Percentiles rank a stretch among this genome's conserved stretches.
Conservation (phyloP, 2,329 filamentous ascomycete species). For the Cyanodermella asteris region DNA sequence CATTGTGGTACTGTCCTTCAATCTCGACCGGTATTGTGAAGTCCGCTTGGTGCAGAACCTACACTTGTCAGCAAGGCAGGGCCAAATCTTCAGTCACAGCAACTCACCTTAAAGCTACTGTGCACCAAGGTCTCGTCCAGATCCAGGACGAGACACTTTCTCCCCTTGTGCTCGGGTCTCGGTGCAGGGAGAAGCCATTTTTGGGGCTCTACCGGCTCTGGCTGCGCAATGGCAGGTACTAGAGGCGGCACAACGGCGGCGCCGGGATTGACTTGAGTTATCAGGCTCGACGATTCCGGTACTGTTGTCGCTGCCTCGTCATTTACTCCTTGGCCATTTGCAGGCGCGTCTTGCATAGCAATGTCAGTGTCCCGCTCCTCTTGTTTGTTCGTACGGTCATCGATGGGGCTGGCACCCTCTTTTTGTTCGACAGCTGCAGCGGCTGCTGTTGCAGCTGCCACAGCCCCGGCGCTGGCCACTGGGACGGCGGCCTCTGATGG, state of each 20-base stretch:
- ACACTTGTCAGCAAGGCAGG: constrained; percentile 6
- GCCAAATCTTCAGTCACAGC: constrained; percentile 7
- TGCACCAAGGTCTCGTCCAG: constrained; percentile 93
- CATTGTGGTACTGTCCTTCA: constrained; percentile 96
- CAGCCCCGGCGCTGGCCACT: constrained; percentile 1
- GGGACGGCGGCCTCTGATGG: constrained; percentile 13
- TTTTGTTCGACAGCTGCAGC: constrained; percentile 1
- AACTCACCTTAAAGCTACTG: constrained; percentile 84
- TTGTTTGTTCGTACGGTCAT: constrained; percentile 14
- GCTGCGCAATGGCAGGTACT: too few species aligned
- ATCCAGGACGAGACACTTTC: constrained; percentile 88
- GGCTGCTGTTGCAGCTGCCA: constrained; percentile 1
- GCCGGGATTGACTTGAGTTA: constrained; percentile 23
- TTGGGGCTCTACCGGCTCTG: constrained; percentile 31
- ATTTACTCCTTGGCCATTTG: constrained; percentile 27
- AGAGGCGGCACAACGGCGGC: constrained; percentile 18
- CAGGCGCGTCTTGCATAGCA: constrained; percentile 40
- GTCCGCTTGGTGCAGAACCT: constrained; percentile 95
- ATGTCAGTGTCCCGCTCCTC: constrained; percentile 28
- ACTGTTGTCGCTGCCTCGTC: constrained; percentile 20
- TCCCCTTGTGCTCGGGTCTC: constrained; percentile 55
- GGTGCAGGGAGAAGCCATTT: constrained; percentile 67
- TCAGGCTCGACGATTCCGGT: constrained; percentile 8
- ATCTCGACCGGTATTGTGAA: constrained; percentile 99
- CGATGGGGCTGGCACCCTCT: constrained; percentile 11